Evolutionary conservation across 345 rosid species (phyloP).

Genomic region (Eucalyptus dawsonii): DNA sequence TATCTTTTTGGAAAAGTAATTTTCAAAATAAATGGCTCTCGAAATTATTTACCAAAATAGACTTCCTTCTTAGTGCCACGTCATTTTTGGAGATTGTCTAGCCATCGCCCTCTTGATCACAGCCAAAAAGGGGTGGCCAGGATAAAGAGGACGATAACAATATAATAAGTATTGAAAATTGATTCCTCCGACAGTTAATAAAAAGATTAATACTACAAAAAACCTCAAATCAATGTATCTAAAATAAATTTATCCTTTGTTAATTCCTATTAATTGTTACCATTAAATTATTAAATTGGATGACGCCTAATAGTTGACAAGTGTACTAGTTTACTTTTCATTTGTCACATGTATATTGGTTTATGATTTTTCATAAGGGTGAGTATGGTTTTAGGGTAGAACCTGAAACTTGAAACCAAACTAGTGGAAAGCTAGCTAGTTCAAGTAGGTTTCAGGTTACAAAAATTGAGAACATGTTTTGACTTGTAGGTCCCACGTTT

Average conservation of each 20-base stretch:
- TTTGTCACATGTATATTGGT: too few species aligned
- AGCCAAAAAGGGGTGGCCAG: not conserved
- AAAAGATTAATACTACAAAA: too few species aligned
- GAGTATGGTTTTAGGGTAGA: not conserved
- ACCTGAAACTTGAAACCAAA: accelerated
- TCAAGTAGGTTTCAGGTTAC: not conserved
- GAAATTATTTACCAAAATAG: not conserved
- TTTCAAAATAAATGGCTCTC: not conserved
- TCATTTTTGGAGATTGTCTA: not conserved
- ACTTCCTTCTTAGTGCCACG: not conserved
- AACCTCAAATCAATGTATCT: accelerated
- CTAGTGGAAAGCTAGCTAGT: too few species aligned
- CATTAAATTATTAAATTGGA: too few species aligned
- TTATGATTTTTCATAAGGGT: not conserved
- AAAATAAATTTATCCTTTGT: too few species aligned
- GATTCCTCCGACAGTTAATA: not conserved
- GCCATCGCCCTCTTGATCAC: not conserved
- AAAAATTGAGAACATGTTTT: too few species aligned
- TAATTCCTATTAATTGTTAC: too few species aligned
- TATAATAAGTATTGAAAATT: too few species aligned
- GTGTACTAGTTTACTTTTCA: too few species aligned
- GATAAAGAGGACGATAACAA: not conserved
- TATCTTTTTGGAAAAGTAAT: not conserved
- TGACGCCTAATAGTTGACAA: accelerated
- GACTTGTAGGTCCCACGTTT: not conserved